Base-by-base conservation (phyloP, 2,329 filamentous ascomycete genomes). In the Penicillium sclerotiorum region DNA sequence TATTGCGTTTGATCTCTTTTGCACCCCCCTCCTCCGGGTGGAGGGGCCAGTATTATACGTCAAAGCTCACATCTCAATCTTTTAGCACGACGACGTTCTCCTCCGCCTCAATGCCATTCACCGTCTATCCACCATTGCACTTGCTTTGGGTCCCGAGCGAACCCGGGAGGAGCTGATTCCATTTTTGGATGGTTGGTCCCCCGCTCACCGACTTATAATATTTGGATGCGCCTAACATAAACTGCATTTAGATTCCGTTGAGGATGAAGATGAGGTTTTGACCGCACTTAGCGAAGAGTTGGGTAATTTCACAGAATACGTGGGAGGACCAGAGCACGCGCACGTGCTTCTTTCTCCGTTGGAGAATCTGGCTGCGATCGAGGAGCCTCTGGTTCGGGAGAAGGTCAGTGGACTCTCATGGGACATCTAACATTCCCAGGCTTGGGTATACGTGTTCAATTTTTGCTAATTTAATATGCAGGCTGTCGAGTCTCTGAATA, bases 401-500 rank as follows among this genome's bases (percentile, higher is more conserved):
- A 99, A 99, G 89, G 93, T 95, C n/a, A n/a, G n/a, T n/a, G n/a
- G n/a, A n/a, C n/a, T n/a, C n/a, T n/a, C n/a, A n/a, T n/a, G n/a
- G n/a, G n/a, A n/a, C n/a, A n/a, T n/a, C n/a, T n/a, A n/a, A n/a
- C n/a, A n/a, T n/a, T n/a, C n/a, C n/a, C n/a, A n/a, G n/a, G n/a
- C n/a, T n/a, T n/a, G n/a, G n/a, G n/a, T n/a, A n/a, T n/a, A n/a
- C n/a, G n/a, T n/a, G n/a, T n/a, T n/a, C n/a, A n/a, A n/a, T n/a
- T 21, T 12, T 45, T 50, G 40, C 44, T 54, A 27, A 59, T 51
- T 8, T 22, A 11, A 27, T 25, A 23, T 28, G 28, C 65, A 96
- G 93, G 94, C 94, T 59, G 94, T 99, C 70, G 95, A 99, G 74
- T 99, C 94, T 40, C 84, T 99, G 62, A 99, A 99, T 84, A 99